Base-by-base conservation (phyloP, 2,329 filamentous ascomycete species). In the Orbilia ellipsospora region DNA sequence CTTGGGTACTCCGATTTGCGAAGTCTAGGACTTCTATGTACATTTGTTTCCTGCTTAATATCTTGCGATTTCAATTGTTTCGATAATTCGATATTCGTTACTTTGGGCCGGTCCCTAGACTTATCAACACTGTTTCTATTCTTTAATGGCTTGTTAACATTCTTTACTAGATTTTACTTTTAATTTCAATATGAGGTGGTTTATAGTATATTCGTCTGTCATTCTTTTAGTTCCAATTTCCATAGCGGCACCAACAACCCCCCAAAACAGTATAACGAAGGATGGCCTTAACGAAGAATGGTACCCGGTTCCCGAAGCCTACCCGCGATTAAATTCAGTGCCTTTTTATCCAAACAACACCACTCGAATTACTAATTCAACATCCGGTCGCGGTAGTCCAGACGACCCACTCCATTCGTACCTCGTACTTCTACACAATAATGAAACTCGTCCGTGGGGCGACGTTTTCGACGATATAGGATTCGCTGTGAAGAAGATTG, bases 391-490 rank as follows among this genome's bases (percentile, higher is more conserved):
- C n/a, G 48, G 5, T 3, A 23, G n/a, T 13, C 1, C n/a, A n/a
- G 62, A 57, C 12, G 69, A 73, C 18, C 69, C 69, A 1, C 36
- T 6, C 7, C 12, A n/a, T 15, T 56, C 67, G 16, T 74, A 74
- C 12, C 44, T 74, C 6, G 63, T 74, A 8, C 8, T 74, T 0
- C 12, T 74, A 16, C 51, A 42, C 15, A 63, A 74, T 15, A 8
- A 48, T 13, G 70, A 74, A 36, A 62, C 51, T 16, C 50, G 70
- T 1, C 40, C 57, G n/a, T 74, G 70, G 70, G 23, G 6, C 8
- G 42, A 67, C 1, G 36, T 74, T 5, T 74, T 74, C 23, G 62
- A 62, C 1, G 69, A 73, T 7, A 66, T 66, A 55, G 69, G 69
- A 6, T 61, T 73, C n/a, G 55, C 23, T 31, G 62, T 62, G 23